Percentiles rank a stretch among this genome's conserved stretches.
Conservation (phyloP, 2,329 filamentous ascomycete species). For the Teratosphaeria epicoccoides region DNA sequence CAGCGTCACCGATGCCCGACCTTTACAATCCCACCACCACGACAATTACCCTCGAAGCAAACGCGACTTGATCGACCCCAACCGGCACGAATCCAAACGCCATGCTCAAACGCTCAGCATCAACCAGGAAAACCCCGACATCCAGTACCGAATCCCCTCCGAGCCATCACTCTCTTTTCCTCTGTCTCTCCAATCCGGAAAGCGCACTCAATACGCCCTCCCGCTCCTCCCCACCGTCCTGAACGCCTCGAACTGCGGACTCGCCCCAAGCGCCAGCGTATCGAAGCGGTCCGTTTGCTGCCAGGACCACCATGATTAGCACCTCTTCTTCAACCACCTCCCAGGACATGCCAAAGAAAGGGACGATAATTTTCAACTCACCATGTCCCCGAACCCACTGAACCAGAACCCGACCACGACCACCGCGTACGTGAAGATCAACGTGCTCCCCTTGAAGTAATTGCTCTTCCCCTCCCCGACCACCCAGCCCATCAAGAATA, state of each 20-base stretch:
- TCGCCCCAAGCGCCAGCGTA: constrained; percentile 29
- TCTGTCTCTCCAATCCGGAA: background rate
- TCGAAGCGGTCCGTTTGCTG: constrained; percentile 39
- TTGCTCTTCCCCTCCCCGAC: constrained; percentile 99
- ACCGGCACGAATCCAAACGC: constrained; percentile 1
- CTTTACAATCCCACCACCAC: background rate
- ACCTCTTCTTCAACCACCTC: background rate
- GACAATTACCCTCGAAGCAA: background rate
- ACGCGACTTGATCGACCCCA: background rate
- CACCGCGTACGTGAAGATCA: constrained; percentile 85
- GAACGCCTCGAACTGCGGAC: constrained; percentile 26
- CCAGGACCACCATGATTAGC: background rate
- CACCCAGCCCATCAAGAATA: constrained; percentile 94
- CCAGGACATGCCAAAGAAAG: background rate
- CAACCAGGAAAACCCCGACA: background rate
- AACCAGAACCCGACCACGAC: constrained; percentile 89
- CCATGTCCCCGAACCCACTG: constrained; percentile 51
- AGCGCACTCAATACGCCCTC: constrained; percentile 23
- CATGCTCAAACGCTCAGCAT: constrained; percentile 6
- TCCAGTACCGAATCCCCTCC: background rate
- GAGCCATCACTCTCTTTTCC: background rate
- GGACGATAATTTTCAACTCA: constrained; percentile 12
- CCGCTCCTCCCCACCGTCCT: constrained; percentile 33
- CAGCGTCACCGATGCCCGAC: no score
- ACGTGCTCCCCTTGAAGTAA: constrained; percentile 97